Evolutionary conservation across 768 basidiomycete genomes (phyloP).

Genomic region (Astraeus odoratus): DNA sequence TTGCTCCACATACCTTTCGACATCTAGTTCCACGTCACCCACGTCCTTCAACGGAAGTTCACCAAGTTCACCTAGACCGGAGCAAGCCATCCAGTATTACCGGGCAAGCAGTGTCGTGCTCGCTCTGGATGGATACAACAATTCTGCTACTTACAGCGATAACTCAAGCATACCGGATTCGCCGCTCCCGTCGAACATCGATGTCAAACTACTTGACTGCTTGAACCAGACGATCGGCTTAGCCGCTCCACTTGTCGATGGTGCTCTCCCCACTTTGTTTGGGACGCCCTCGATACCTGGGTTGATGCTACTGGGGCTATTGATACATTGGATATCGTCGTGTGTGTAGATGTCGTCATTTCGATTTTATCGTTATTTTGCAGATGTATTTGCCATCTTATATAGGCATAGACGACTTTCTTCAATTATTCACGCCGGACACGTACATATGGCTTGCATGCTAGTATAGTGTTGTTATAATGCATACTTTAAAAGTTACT

Average conservation of each 20-base stretch:
- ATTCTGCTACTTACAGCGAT: slow-evolving; percentile 40
- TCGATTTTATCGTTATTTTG: background rate
- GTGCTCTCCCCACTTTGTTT: slow-evolving; percentile 11
- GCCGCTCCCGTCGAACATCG: slow-evolving; percentile 47
- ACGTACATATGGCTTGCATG: too few species aligned
- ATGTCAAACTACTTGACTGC: slow-evolving; percentile 44
- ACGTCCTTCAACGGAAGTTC: slow-evolving; percentile 25
- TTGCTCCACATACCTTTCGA: slow-evolving; percentile 34
- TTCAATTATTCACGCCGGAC: too few species aligned
- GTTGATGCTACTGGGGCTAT: background rate
- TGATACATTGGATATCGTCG: background rate
- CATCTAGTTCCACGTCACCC: slow-evolving; percentile 27
- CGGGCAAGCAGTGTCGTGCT: slow-evolving; percentile 57
- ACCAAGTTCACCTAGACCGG: slow-evolving; percentile 31
- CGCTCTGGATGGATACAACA: slow-evolving; percentile 60
- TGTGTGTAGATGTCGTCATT: background rate
- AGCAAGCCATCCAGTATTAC: slow-evolving; percentile 60
- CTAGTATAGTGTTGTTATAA: too few species aligned
- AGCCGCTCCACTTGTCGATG: slow-evolving; percentile 49
- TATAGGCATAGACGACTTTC: too few species aligned
- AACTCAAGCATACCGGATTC: slow-evolving; percentile 37
- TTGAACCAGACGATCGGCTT: slow-evolving; percentile 56
- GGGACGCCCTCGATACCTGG: background rate
- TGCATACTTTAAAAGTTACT: too few species aligned
- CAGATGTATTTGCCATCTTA: too few species aligned